A percentile compares a stretch with the other conserved stretches of the same genome.
Conservation (phyloP, 2,329 filamentous ascomycete species). For the Leptographium flavum region DNA sequence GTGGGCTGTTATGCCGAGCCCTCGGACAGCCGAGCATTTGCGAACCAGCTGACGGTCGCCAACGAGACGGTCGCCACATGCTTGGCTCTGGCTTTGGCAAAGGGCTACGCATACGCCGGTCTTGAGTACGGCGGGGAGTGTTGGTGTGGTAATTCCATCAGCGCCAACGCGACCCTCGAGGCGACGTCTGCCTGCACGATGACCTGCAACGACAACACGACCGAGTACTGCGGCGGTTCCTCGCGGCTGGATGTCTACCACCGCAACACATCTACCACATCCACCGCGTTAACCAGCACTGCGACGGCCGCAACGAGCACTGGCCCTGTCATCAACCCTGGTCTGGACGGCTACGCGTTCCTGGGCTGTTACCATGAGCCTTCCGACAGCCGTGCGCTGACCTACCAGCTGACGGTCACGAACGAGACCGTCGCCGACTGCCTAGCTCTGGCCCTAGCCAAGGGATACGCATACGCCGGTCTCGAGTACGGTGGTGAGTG, state of each 20-base stretch:
- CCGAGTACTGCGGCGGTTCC: conserved; percentile 9
- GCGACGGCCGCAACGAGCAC: not conserved
- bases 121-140: conserved; percentile 38
- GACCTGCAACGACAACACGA: conserved; percentile 7
- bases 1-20: conserved; percentile 48
- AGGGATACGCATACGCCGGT: conserved; percentile 30
- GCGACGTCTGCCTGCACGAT: conserved; percentile 6
- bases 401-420: conserved; percentile 4
- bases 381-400: conserved; percentile 10
- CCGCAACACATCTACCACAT: conserved; percentile 1
- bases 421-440: conserved; percentile 14
- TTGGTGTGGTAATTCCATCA: conserved; percentile 27
- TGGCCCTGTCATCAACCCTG: conserved; percentile 20
- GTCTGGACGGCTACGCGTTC: conserved; percentile 15
- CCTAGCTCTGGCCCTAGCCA: conserved; percentile 27
- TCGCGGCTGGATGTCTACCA: conserved; percentile 10
- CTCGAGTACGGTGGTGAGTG: conserved; percentile 37
- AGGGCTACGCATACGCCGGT: conserved; percentile 30
- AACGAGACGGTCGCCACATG: conserved; percentile 7
- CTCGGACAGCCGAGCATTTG: conserved; percentile 33
- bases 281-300: not conserved
- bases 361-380: conserved; percentile 21
- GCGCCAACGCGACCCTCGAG: conserved; percentile 2
- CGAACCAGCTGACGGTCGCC: conserved; percentile 29
- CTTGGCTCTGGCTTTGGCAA: conserved; percentile 32